Conservation (phyloP, 768 basidiomycete species). For the Suillus bovinus region DNA sequence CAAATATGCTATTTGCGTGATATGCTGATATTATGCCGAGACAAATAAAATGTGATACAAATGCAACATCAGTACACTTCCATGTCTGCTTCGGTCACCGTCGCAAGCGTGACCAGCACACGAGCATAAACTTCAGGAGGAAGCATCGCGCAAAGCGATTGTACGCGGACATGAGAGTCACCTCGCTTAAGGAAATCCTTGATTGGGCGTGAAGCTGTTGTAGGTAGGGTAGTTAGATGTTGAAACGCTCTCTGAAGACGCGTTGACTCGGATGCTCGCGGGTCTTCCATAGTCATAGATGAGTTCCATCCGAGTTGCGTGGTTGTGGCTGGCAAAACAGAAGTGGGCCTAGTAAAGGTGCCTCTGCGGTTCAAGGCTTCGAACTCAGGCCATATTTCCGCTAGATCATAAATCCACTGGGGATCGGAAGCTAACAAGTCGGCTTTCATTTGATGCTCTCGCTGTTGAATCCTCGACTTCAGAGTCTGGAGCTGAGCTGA, state of each 20-base stretch:
- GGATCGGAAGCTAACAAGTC: not conserved
- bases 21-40: not conserved
- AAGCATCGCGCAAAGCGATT: slow-evolving; percentile 3
- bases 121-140: not conserved
- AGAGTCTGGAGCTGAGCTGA: not conserved
- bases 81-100: not conserved
- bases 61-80: not conserved
- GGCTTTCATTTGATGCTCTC: not conserved
- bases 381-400: not conserved
- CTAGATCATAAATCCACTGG: not conserved
- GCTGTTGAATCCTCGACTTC: not conserved
- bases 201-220: not conserved
- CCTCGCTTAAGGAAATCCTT: not conserved
- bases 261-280: not conserved
- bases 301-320: not conserved
- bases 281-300: not conserved
- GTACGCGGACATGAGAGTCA: not conserved
- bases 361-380: not conserved
- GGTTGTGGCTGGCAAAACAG: not conserved
- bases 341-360: not conserved
- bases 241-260: not conserved
- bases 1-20: not conserved
- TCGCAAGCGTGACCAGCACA: not conserved
- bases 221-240: not conserved
- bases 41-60: not conserved